Conservation (phyloP, 768 basidiomycete genomes). For the Mycena albidolilacea region DNA sequence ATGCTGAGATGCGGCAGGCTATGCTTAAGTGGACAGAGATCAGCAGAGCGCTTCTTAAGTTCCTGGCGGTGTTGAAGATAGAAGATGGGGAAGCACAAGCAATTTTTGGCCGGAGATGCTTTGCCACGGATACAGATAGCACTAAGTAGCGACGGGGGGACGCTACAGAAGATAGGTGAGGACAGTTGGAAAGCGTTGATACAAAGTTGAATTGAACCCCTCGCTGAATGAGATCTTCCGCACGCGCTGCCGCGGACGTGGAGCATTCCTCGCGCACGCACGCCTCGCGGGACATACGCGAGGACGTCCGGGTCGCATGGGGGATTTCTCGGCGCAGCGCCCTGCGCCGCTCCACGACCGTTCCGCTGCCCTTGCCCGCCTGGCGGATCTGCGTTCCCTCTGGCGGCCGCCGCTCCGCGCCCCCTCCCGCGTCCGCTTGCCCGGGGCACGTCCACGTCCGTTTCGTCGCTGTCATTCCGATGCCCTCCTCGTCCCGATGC, state of each 20-base stretch:
- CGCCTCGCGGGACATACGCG: slow-evolving; percentile 34
- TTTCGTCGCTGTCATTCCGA: slow-evolving; percentile 18
- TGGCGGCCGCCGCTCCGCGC: slow-evolving; percentile 16
- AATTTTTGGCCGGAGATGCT: no score
- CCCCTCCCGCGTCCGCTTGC: slow-evolving; percentile 14
- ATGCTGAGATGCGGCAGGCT: no score
- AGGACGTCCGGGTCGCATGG: slow-evolving; percentile 19
- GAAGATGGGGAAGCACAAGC: no score
- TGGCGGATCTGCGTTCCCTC: no score
- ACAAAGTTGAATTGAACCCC: neutral
- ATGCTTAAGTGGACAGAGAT: no score
- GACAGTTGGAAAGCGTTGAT: neutral
- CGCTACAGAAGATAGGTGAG: no score
- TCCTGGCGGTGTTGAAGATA: no score
- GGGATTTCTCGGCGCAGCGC: neutral
- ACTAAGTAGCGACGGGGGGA: no score
- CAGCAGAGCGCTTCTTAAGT: no score
- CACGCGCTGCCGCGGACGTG: slow-evolving; percentile 15
- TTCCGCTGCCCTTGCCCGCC: neutral
- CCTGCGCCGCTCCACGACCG: neutral
- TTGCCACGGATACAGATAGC: no score
- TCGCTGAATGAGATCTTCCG: neutral
- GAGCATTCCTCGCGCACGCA: slow-evolving; percentile 31
- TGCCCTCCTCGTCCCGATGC: slow-evolving; percentile 25
- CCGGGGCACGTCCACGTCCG: slow-evolving; percentile 31